phyloP scores from a whole-genome alignment of 1,284 basidiomycete genomes.

The Coniferiporia weirii region DNA sequence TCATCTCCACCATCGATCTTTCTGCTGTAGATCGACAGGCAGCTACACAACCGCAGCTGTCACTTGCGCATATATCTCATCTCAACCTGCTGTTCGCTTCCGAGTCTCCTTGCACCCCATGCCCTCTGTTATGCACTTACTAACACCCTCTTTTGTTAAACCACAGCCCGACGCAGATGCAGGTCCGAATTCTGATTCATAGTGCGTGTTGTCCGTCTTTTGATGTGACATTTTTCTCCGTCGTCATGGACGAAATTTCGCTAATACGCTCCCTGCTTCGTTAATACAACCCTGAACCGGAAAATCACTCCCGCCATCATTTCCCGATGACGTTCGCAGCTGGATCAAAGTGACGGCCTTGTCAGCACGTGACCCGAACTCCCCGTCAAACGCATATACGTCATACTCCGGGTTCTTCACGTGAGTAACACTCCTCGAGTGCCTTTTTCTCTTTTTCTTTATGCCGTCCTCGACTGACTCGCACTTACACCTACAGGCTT shows the following conservation, averaged over 20 bases:
- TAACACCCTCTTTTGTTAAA: not conserved
- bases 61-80: too few relatives aligned
- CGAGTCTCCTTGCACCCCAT: not conserved
- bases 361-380: constrained; percentile 10
- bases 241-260: too few relatives aligned
- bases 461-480: not conserved
- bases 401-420: constrained; percentile 18
- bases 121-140: not conserved
- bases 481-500: not conserved
- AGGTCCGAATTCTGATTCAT: constrained; percentile 15
- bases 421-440: not conserved
- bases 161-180: constrained; percentile 12
- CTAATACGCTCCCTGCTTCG: too few relatives aligned
- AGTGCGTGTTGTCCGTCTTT: constrained; percentile 5
- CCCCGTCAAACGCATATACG: constrained; percentile 9
- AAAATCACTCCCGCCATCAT: not conserved
- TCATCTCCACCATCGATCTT: not conserved
- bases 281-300: too few relatives aligned
- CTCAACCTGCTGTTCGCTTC: too few relatives aligned
- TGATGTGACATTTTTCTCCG: too few relatives aligned
- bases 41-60: not conserved
- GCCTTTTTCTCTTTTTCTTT: not conserved
- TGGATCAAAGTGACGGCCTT: constrained; percentile 4
- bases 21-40: not conserved
- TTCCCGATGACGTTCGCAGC: not conserved